Base-by-base conservation (phyloP, 805 yeast genomes). In the Limtongozyma cylindracea region DNA sequence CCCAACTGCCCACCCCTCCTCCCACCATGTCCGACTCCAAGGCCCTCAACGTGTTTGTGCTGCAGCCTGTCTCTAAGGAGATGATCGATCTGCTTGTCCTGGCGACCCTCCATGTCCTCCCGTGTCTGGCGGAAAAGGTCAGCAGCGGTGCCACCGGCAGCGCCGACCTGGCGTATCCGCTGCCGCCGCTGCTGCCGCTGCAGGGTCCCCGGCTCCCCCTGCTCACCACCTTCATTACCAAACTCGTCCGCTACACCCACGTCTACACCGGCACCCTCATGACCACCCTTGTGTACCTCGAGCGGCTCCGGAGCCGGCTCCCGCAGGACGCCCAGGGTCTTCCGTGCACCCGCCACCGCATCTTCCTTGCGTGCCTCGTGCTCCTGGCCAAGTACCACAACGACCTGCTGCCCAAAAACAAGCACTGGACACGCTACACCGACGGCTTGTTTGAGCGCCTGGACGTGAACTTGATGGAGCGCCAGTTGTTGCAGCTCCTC, bases 221-320 rank as follows among this genome's bases (percentile, higher is more conserved):
- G 5, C 50, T 73, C 30, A 67, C 63, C 69, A 62, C 74, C 1
- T 73, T 73, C 44, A 65, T 73, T 34, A 61, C 71, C 27, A 64
- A 56, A 33, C 48, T 73, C 37, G 77, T 73, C 18, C 56, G 73
- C 37, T 61, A 69, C 47, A 67, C 80, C 15, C 70, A 70, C 34
- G 78, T 73, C n/a, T 67, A 71, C 42, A 67, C 80, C 3, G 78
- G 82, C 18, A 72, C 82, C 10, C 49, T 73, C 31, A 57, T 73
- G 60, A 54, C 77, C 9, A 68, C 84, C 4, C 53, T 67, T 24
- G 68, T 71, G 16, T 71, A 69, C 40, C 49, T 73, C 39, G 61
- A 66, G 33, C 53, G 64, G 33, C 48, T 73, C 32, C 61, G 61
- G 35, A 28, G 53, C 23, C 64, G 56, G 30, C 47, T 73, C 23